phyloP scores from a whole-genome alignment of 2,329 filamentous ascomycete species.

The Pyrenochaeta sp. region DNA sequence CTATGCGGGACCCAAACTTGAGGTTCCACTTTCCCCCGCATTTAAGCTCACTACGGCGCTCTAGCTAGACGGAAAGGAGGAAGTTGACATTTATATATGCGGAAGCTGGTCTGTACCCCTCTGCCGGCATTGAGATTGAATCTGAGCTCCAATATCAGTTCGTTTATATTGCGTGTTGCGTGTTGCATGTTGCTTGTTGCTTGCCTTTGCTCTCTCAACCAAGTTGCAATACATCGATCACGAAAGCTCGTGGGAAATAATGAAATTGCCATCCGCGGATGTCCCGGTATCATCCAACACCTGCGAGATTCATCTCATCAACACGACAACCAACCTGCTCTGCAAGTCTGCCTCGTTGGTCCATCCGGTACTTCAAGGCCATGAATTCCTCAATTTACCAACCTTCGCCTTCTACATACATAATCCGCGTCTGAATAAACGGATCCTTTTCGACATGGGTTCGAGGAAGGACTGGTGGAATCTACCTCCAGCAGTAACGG shows the following conservation, averaged over 20 bases:
- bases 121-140: not conserved
- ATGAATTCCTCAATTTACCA: slow-evolving; percentile 10
- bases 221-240: not conserved
- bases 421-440: slow-evolving; percentile 8
- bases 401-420: slow-evolving; percentile 19
- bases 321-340: not conserved
- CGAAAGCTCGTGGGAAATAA: not conserved
- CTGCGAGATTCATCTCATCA: not conserved
- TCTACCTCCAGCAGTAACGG: slow-evolving; percentile 15
- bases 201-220: not conserved
- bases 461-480: slow-evolving; percentile 24
- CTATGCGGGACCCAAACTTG: too few species aligned
- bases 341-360: not conserved
- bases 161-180: too few species aligned
- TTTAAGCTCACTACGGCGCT: not conserved
- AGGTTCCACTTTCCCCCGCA: not conserved
- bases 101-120: not conserved
- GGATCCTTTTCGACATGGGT: slow-evolving; percentile 23
- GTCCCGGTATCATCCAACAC: not conserved
- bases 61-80: not conserved
- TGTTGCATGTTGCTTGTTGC: not conserved
- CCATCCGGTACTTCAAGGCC: not conserved
- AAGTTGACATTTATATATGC: not conserved
- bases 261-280: not conserved
- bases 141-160: not conserved